A percentile compares a stretch with the other conserved stretches of the same genome.
Conservation (phyloP, 2,329 filamentous ascomycete species). For the Ascochyta fabae region DNA sequence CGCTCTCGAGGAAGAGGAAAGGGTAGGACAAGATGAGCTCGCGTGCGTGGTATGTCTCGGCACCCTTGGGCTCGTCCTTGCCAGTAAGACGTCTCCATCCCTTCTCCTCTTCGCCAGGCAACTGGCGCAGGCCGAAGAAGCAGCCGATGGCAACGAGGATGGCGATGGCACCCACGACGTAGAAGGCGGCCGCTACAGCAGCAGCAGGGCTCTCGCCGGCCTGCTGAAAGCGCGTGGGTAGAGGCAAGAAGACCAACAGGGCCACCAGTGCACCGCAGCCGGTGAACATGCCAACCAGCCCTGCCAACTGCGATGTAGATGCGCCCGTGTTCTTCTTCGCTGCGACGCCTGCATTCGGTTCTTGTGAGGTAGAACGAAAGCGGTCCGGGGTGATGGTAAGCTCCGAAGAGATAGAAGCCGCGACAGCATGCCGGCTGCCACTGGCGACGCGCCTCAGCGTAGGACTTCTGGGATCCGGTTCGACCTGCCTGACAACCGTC, state of each 20-base stretch:
- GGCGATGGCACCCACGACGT: slow-evolving; percentile 78
- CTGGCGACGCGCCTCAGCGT: slow-evolving; percentile 32
- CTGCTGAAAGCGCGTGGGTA: slow-evolving; percentile 80
- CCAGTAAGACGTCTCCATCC: slow-evolving; percentile 61
- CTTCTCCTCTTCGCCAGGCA: slow-evolving; percentile 79
- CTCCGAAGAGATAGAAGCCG: slow-evolving; percentile 75
- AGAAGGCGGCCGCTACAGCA: slow-evolving; percentile 85
- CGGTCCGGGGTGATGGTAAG: slow-evolving; percentile 73
- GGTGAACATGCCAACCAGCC: slow-evolving; percentile 89
- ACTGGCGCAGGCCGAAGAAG: slow-evolving; percentile 73
- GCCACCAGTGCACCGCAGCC: slow-evolving; percentile 90
- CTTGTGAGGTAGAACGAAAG: slow-evolving; percentile 48
- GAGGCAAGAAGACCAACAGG: slow-evolving; percentile 79
- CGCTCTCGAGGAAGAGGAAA: slow-evolving; percentile 49
- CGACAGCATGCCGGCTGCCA: slow-evolving; percentile 62
- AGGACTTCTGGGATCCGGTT: slow-evolving; percentile 36
- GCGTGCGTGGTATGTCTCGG: slow-evolving; percentile 44
- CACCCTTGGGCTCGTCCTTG: slow-evolving; percentile 30
- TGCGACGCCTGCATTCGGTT: slow-evolving; percentile 17
- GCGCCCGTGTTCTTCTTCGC: slow-evolving; percentile 35
- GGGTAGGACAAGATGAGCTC: slow-evolving; percentile 66
- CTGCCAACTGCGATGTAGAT: slow-evolving; percentile 73
- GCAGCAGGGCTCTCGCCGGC: slow-evolving; percentile 74
- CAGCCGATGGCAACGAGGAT: slow-evolving; percentile 76
- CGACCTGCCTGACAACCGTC: slow-evolving; percentile 49